Base-by-base conservation (phyloP, 768 basidiomycete genomes). In the Atractiella rhizophila region DNA sequence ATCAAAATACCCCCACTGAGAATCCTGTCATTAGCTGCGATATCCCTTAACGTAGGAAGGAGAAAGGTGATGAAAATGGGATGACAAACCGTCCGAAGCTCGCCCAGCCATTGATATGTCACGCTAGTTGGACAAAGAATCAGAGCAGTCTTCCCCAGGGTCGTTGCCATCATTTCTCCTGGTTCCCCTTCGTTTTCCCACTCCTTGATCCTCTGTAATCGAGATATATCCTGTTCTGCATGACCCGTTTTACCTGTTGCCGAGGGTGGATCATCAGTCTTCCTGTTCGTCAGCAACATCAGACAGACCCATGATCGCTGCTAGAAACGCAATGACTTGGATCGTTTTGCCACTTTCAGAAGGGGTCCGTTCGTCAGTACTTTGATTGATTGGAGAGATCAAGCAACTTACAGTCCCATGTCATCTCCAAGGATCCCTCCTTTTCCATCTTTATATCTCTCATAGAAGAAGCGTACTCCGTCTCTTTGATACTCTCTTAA, bases 371-470 rank as follows among this genome's bases (percentile, higher is more conserved):
- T 33, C 16, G 7, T 18, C 51, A 53, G 46, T 42, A 56, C 24
- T 40, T 45, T 18, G 58, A 20, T 47, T 46, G 74, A 63, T n/a
- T n/a, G n/a, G n/a, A n/a, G n/a, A n/a, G n/a, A n/a, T n/a, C n/a
- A n/a, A n/a, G n/a, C n/a, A n/a, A n/a, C n/a, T n/a, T n/a, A n/a
- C n/a, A n/a, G n/a, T 48, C 82, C 88, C 88, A 96, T 96, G 53
- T 96, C 88, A 55, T 96, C 88, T 5, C 88, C 88, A 4, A 96
- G 65, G 10, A 94, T 56, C 0, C 76, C 86, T 0, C 88, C 88
- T 32, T 64, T 62, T 0, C 65, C 67, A 48, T 73, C 62, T 23
- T 63, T 58, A 54, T 76, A 91, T 34, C 73, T 66, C 12, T 67
- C 62, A 60, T 69, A 91, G 36, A 94, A 68, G 59, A 94, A 94